Base-by-base conservation (phyloP, 805 yeast species). In the Teunomyces panamensis region DNA sequence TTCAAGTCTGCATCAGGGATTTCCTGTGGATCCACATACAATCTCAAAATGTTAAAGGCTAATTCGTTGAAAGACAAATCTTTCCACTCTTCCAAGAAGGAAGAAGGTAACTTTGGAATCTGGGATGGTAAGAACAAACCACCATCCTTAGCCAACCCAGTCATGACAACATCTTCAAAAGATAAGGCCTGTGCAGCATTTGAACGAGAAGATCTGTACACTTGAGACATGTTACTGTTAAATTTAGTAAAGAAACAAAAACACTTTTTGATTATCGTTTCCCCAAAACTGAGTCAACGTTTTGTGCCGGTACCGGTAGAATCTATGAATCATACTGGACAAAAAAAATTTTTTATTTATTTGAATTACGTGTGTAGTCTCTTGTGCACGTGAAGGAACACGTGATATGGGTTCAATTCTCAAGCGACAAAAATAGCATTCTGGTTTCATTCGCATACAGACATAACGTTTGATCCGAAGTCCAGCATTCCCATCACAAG, bases 101-200 rank as follows among this genome's bases (percentile, higher is more conserved):
- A 79, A 9, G 72, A 63, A 5, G 84, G 74, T 28, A 87, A 76
- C 52, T 75, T 65, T 48, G 98, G 97, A 56, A 91, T 87, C 42
- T 65, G 74, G 11, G 94, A 79, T 41, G 99, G 99, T 47, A 94
- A 77, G 67, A 89, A 94, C 35, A 94, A 79, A 35, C 99, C 99
- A 56, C 99, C 99, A 65, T 95, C 99, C 42, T 87, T 83, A 46
- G 98, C 98, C 60, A 94, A 77, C 45, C 99, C 99, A 48, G 87
- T 86, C 67, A 87, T 83, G 49, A 88, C 86, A 16, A 86, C 92
- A 45, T 83, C 90, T 66, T 88, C 96, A 55, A 88, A 88, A 4
- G 89, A 77, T 44, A 79, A 74, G 6, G 77, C 63, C 57, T 80
- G 80, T 13, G 68, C 64, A 2, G 61, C 63, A 14, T 78, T 50